phyloP scores from a whole-genome alignment of 2,329 filamentous ascomycete species.

The Aureobasidium sp. region DNA sequence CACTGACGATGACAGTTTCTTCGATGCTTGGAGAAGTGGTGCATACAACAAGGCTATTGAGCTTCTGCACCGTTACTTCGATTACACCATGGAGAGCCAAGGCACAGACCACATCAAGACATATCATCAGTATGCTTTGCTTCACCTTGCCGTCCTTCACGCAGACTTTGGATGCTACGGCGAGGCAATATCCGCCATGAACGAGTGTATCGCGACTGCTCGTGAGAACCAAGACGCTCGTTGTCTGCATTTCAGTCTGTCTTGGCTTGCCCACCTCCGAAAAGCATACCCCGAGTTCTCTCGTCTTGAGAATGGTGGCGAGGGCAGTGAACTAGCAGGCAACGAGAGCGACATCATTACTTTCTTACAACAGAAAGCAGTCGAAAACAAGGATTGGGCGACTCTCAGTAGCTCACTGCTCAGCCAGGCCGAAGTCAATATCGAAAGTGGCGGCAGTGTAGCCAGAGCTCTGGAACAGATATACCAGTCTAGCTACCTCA shows the following conservation, averaged over 20 bases:
- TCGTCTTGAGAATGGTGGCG: constrained; percentile 17
- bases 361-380: constrained; percentile 68
- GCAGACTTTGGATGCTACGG: constrained; percentile 88
- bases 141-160: constrained; percentile 89
- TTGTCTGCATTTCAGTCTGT: constrained; percentile 90
- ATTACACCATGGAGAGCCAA: constrained; percentile 58
- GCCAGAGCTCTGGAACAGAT: constrained; percentile 66
- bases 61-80: constrained; percentile 87
- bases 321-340: constrained; percentile 61
- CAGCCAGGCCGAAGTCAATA: constrained; percentile 73
- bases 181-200: constrained; percentile 88
- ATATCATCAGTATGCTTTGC: constrained; percentile 89
- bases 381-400: constrained; percentile 66
- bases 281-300: constrained; percentile 61
- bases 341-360: constrained; percentile 73
- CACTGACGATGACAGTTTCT: constrained; percentile 53
- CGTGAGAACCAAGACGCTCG: constrained; percentile 86
- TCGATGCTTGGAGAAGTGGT: constrained; percentile 86
- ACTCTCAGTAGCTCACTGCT: constrained; percentile 76
- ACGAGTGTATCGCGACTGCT: constrained; percentile 91
- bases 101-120: constrained; percentile 72
- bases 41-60: constrained; percentile 89
- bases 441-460: constrained; percentile 58
- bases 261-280: constrained; percentile 94
- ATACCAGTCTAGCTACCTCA: constrained; percentile 74